A percentile compares a stretch with the other conserved stretches of the same genome.
Evolutionary conservation across 2,329 filamentous ascomycete genomes (phyloP).

Genomic region (Aspergillus sp.): DNA sequence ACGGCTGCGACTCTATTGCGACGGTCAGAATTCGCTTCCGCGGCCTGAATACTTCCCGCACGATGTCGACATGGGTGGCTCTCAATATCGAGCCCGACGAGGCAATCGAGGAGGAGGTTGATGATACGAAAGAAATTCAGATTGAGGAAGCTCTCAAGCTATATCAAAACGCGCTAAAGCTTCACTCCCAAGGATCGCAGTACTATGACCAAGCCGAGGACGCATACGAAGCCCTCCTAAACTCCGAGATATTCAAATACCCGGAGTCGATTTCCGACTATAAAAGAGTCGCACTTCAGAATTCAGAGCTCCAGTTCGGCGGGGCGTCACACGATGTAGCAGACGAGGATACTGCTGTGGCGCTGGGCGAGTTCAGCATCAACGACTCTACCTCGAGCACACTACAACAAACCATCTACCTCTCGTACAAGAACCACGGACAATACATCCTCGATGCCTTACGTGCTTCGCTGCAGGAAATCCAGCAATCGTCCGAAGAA

Average conservation of each 20-base stretch:
- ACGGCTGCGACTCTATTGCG: constrained; percentile 1
- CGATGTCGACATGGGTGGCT: constrained; percentile 69
- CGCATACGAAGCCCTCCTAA: constrained; percentile 82
- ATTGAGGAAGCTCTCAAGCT: constrained; percentile 95
- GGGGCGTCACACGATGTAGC: constrained; percentile 35
- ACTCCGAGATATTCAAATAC: constrained; percentile 91
- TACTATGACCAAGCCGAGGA: constrained; percentile 73
- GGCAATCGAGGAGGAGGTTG: constrained; percentile 83
- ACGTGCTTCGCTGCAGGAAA: constrained; percentile 49
- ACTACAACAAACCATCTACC: constrained; percentile 82
- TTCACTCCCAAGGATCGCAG: constrained; percentile 80
- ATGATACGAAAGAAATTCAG: constrained; percentile 93
- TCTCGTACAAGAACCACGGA: constrained; percentile 93
- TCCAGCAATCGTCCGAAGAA: constrained; percentile 16
- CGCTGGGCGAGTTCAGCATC: constrained; percentile 55
- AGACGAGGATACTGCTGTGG: constrained; percentile 22
- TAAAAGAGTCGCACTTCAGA: constrained; percentile 63
- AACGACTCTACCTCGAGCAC: constrained; percentile 76
- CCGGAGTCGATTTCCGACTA: constrained; percentile 85
- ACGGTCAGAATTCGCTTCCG: constrained; percentile 15
- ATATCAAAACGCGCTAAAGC: constrained; percentile 86
- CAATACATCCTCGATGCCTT: constrained; percentile 83
- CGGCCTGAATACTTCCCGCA: constrained; percentile 18
- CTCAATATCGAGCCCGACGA: constrained; percentile 95
- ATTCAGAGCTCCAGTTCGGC: constrained; percentile 45